Percentiles rank a stretch among this genome's conserved stretches.
Evolutionary conservation across 257 asterid genomes (phyloP).

Genomic region (Solanum bulbocastanum): DNA sequence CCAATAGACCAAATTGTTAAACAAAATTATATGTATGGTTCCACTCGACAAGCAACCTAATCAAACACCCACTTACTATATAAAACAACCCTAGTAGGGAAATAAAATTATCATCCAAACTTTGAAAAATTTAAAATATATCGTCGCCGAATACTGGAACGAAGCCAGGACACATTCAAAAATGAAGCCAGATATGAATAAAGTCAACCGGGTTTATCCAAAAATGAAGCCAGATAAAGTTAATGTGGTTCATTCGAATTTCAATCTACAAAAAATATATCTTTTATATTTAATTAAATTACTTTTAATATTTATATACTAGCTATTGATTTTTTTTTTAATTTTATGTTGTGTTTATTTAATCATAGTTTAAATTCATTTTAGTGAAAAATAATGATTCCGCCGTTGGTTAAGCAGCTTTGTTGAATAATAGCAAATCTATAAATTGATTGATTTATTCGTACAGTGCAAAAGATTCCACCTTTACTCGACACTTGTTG

Average conservation of each 20-base stretch:
- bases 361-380: no score
- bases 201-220: neutral
- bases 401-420: no score
- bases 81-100: neutral
- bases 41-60: neutral
- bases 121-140: neutral
- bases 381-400: no score
- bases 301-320: no score
- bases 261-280: no score
- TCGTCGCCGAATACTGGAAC: accelerated
- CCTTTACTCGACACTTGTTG: neutral
- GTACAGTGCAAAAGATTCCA: neutral
- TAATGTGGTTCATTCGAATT: no score
- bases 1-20: neutral
- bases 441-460: neutral
- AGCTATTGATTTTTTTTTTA: no score
- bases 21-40: neutral
- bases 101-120: neutral
- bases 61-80: neutral
- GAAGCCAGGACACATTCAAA: no score
- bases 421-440: neutral
- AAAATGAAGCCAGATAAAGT: neutral
- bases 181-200: neutral
- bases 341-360: neutral
- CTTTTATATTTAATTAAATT: no score